Percentiles rank a stretch among this genome's conserved stretches.
phyloP scores from a whole-genome alignment of 192 early-diverging fungal genomes.

The Phycomyces blakesleeanus region DNA sequence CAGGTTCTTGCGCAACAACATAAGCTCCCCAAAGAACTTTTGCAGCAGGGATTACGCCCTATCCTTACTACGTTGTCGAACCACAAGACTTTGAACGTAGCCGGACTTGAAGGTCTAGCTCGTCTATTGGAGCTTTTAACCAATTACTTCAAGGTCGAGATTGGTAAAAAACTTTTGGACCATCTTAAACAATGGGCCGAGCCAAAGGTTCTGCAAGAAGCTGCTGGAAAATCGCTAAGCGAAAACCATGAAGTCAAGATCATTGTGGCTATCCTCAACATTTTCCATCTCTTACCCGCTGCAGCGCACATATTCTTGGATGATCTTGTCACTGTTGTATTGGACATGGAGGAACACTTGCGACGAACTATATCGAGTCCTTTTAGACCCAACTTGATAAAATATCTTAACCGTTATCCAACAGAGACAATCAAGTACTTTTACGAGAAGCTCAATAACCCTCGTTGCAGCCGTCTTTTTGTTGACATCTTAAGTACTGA shows the following conservation, averaged over 20 bases:
- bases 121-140: conserved; percentile 89
- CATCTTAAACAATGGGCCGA: conserved; percentile 93
- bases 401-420: conserved; percentile 88
- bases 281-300: conserved; percentile 89
- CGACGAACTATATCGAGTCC: conserved; percentile 87
- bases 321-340: conserved; percentile 81
- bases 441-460: conserved; percentile 59
- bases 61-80: conserved; percentile 95
- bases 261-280: conserved; percentile 89
- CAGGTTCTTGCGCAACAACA: conserved; percentile 77
- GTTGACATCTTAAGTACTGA: conserved; percentile 52
- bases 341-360: conserved; percentile 81
- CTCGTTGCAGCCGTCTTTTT: conserved; percentile 63
- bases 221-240: conserved; percentile 74
- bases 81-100: conserved; percentile 88
- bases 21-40: conserved; percentile 89
- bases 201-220: conserved; percentile 75
- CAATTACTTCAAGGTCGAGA: conserved; percentile 98
- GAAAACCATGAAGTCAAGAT: conserved; percentile 94
- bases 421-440: conserved; percentile 85
- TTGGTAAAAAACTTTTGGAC: conserved; percentile 96
- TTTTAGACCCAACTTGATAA: conserved; percentile 85
- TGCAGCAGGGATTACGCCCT: conserved; percentile 94
- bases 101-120: conserved; percentile 90
- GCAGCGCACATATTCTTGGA: conserved; percentile 90